Base-by-base conservation (phyloP, 768 basidiomycete genomes). In the Boletus rex-veris region DNA sequence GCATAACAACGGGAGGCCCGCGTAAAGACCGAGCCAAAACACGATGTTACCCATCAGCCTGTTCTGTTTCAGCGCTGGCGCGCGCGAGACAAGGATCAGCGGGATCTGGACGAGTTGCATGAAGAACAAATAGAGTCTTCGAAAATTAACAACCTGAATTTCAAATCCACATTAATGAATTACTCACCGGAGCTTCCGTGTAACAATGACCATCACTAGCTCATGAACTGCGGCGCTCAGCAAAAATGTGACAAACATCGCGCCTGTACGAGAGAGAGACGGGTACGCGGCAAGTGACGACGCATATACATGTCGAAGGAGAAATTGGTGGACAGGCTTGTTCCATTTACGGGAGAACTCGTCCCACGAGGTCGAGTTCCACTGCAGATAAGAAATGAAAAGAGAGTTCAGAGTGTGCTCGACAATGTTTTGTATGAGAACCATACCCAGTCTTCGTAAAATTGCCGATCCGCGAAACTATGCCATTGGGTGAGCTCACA, bases 311-410 rank as follows among this genome's bases (percentile, higher is more conserved):
- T 99, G 97, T 11, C 92, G 85, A 16, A 98, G 80, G 37, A 99
- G 82, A 80, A 92, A 92, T n/a, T 80, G 79, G 60, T 98, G 87
- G 31, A 98, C 96, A 11, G 96, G 96, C 59, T 91, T 93, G 74
- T 98, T 98, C 96, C 97, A 98, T 74, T 96, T 95, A 41, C 97
- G 85, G 4, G 95, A 90, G 69, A 96, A 98, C 70, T 98, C 92
- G 61, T 98, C 96, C 90, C 90, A 94, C 3, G 92, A 91, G 0
- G 88, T 92, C 7, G 92, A 92, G 71, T 98, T 98, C 96, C 96
- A 98, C 90, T 83, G n/a, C 33, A 24, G 19, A 51, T 16, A 18
- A 43, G 18, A 37, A 15, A 14, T 33, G 15, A 2, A 36, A 53
- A 12, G 16, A 55, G 28, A 57, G 36, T 28, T 47, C 12, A 19